phyloP scores from a whole-genome alignment of 1,284 basidiomycete species.

The Schizophyllum amplum region DNA sequence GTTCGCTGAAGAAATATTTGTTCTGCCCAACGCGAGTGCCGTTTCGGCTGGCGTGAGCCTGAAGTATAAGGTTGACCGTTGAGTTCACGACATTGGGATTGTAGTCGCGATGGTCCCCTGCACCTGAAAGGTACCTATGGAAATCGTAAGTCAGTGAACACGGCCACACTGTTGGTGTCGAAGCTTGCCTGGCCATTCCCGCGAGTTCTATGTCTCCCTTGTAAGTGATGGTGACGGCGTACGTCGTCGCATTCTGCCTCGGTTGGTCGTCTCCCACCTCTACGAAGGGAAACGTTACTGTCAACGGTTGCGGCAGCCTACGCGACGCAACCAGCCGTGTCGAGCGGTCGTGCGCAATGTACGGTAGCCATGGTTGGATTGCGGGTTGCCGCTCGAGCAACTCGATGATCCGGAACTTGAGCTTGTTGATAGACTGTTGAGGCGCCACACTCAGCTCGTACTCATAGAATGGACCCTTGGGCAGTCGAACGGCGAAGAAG shows the following conservation, averaged over 20 bases:
- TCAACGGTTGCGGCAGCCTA: constrained; percentile 48
- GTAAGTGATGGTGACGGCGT: constrained; percentile 43
- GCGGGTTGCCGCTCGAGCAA: constrained; percentile 43
- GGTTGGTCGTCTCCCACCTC: constrained; percentile 47
- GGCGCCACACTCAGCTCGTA: constrained; percentile 54
- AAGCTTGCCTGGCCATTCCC: constrained; percentile 41
- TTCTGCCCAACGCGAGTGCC: constrained; percentile 55
- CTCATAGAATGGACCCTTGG: constrained; percentile 45
- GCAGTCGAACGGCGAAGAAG: constrained; percentile 52
- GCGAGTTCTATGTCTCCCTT: constrained; percentile 35
- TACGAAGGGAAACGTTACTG: constrained; percentile 38
- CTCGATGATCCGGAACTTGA: constrained; percentile 46
- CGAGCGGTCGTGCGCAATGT: constrained; percentile 56
- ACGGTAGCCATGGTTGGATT: constrained; percentile 31
- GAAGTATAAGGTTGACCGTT: constrained; percentile 51
- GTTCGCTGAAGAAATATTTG: constrained; percentile 49
- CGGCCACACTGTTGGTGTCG: neutral
- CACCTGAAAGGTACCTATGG: constrained; percentile 44
- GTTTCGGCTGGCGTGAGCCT: constrained; percentile 43
- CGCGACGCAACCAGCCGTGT: constrained; percentile 49
- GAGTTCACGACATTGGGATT: constrained; percentile 23
- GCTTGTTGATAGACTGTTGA: constrained; percentile 35
- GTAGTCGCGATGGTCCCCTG: constrained; percentile 29
- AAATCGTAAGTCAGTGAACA: no score
- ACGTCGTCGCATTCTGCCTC: constrained; percentile 33